Percentiles rank a stretch among this genome's conserved stretches.
phyloP scores from a whole-genome alignment of 139 green algal genomes.

The Coccomyxa sp. region DNA sequence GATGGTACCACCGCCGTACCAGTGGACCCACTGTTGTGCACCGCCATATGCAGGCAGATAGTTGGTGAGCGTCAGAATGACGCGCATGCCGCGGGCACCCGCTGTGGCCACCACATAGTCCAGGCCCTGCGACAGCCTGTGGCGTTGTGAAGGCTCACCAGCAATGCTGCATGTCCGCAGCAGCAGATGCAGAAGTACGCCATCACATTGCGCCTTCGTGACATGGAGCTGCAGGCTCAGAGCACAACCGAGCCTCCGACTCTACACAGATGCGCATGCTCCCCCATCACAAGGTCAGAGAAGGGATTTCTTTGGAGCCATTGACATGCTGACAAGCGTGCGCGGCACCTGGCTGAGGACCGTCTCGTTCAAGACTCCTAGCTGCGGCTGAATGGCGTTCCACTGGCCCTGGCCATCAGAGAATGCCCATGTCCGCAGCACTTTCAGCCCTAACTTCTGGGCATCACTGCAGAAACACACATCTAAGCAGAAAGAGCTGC shows the following conservation, averaged over 20 bases:
- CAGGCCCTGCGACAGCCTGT: conserved; percentile 28
- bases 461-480: background rate
- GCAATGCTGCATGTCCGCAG: too few species aligned
- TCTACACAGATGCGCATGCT: too few species aligned
- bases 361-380: background rate
- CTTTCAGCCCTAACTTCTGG: background rate
- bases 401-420: background rate
- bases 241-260: too few species aligned
- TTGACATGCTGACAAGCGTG: too few species aligned
- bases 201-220: too few species aligned
- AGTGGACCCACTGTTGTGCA: conserved; percentile 8
- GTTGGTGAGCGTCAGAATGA: conserved; percentile 19
- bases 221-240: too few species aligned
- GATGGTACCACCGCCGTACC: background rate
- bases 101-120: conserved; percentile 14
- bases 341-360: conserved; percentile 11
- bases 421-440: background rate
- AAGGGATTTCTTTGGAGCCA: too few species aligned
- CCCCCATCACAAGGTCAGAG: too few species aligned
- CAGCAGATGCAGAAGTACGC: too few species aligned
- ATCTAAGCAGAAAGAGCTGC: too few species aligned
- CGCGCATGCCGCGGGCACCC: conserved; percentile 2
- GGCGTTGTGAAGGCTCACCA: too few species aligned
- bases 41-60: conserved; percentile 16
- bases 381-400: background rate